Base-by-base conservation (phyloP, 257 asterid genomes). In the Handroanthus guayacan region DNA sequence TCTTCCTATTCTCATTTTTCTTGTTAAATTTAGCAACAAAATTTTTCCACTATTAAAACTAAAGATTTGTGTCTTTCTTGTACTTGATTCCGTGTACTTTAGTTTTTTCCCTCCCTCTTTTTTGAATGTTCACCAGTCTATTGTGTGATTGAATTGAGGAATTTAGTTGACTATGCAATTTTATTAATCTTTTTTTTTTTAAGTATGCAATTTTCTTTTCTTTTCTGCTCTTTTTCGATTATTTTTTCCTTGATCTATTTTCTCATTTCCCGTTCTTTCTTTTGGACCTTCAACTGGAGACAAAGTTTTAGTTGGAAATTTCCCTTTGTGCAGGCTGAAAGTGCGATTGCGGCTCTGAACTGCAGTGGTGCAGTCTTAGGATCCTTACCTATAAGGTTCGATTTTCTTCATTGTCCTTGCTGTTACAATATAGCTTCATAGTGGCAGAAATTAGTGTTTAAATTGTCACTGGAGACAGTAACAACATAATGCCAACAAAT, bases 301-400 rank as follows among this genome's bases (percentile, higher is more conserved):
- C 20, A 31, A 20, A 36, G 6, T 14, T 56, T 60, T 7, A 20
- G 18, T 6, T 20, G 69, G 7, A 37, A 47, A 9, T 55, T 11
- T 56, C 18, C 72, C 61, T 43, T 65, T 50, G 76, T 78, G 87
- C 92, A 95, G 99, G 99, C 99, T 76, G 99, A 95, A 84, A 90
- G 97, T 84, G 99, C 99, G 66, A 92, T 92, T 58, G 96, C 92
- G n/a, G 99, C 99, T 65, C 87, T 95, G 76, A 91, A 89, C 87
- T 92, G 97, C 88, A 95, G 99, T 48, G 99, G 99, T 71, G 93
- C 92, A 6, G 92, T 95, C 78, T 68, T 95, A 56, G 99, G 99
- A 79, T 85, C 97, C 31, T 91, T 95, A 60, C 99, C 99, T 6
- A 90, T 95, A 82, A 87, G 99, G 99, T 91, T 65, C 14, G 72